Evolutionary conservation across 768 basidiomycete genomes (phyloP).

Genomic region (Russula brevipes): DNA sequence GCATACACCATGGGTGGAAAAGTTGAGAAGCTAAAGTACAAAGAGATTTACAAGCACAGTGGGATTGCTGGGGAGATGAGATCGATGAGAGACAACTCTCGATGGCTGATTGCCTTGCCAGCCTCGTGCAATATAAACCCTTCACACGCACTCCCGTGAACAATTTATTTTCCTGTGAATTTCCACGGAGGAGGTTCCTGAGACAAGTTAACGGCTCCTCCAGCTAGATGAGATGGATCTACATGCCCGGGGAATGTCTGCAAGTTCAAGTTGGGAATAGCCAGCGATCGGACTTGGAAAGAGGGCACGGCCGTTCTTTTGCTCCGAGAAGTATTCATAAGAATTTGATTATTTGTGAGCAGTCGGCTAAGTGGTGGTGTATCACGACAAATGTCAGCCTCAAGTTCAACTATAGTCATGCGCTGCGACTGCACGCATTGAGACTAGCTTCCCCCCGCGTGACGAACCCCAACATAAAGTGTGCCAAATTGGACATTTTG

Average conservation of each 20-base stretch:
- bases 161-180: not conserved
- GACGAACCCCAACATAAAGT: too few species aligned
- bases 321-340: not conserved
- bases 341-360: not conserved
- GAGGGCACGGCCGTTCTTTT: not conserved
- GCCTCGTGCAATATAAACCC: not conserved
- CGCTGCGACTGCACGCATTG: not conserved
- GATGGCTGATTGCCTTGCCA: not conserved
- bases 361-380: not conserved
- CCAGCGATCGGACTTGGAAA: not conserved
- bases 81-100: not conserved
- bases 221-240: not conserved
- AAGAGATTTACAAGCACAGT: not conserved
- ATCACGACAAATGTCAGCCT: not conserved
- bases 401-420: not conserved
- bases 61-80: not conserved
- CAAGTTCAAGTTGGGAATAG: slow-evolving; percentile 5
- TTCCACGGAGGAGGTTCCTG: slow-evolving; percentile 1
- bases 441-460: too few species aligned
- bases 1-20: slow-evolving; percentile 3
- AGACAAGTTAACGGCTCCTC: not conserved
- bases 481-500: too few species aligned
- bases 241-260: not conserved
- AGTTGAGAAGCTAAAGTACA: not conserved
- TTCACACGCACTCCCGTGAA: not conserved